Base-by-base conservation (phyloP, 371 early-diverging fungal genomes). In the Fennellomyces sp. region DNA sequence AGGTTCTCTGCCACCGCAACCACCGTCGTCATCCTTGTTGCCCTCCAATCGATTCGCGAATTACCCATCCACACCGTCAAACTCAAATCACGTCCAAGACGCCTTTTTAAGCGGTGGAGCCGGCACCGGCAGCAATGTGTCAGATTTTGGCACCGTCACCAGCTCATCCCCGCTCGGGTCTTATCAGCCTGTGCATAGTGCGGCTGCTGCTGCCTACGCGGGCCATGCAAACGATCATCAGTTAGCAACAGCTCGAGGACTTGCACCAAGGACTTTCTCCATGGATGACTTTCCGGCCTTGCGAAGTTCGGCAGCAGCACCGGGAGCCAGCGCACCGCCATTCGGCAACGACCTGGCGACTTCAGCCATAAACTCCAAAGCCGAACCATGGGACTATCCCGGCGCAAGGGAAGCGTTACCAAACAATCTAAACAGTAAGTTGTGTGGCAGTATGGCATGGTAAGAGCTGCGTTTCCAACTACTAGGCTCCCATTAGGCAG, bases 251-350 rank as follows among this genome's bases (percentile, higher is more conserved):
- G 60, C 69, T 56, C 56, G 69, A 62, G 69, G 68, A 29, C 49
- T 65, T 23, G 69, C 65, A 61, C 77, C 73, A 60, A 65, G 77
- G 65, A 68, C 80, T n/a, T 80, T 76, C 58, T 72, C 77, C 8
- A 73, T 76, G 64, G 80, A 80, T 49, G 80, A 80, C 29, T 80
- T 80, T 53, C 80, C 80, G 54, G 80, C 80, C 35, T 56, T 80
- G 49, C 61, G 69, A 61, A 75, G 75, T 63, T 65, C 59, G 23
- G 45, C 45, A 2, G 38, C 53, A 4, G 45, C 35, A 30, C 41
- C 49, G 31, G 38, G 29, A 29, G 39, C 27, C 5, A 12, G 6
- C 6, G 61, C 60, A 31, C 52, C 66, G 4, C 59, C 76, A 39
- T 76, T 72, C 45, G 73, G 72, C 47, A 70, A 69, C 38, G 66